These are phyloP conservation scores for Tylopilus felleus DNA, from an alignment of 768 basidiomycete species.

Conservation along the genomic window DNA sequence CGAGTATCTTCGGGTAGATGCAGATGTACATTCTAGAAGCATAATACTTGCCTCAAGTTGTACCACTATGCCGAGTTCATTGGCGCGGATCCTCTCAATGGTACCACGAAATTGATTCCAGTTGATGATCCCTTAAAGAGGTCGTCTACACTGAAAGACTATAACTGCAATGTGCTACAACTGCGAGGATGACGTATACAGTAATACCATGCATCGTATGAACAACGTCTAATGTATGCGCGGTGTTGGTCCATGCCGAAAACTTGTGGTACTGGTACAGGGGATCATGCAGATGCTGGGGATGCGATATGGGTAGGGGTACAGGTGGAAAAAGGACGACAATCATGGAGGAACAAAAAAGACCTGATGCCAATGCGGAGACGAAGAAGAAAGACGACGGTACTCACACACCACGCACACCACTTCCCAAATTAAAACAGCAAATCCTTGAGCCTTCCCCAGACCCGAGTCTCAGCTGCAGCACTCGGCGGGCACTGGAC, in stretches of 20 bases:
- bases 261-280: conserved; percentile 21
- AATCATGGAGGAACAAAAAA: conserved; percentile 1
- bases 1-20: conserved; percentile 17
- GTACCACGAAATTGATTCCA: conserved; percentile 1
- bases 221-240: conserved; percentile 22
- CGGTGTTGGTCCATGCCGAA: conserved; percentile 23
- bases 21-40: conserved; percentile 17
- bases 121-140: conserved; percentile 1
- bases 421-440: conserved; percentile 23
- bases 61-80: conserved; percentile 13
- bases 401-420: conserved; percentile 21
- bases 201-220: conserved; percentile 17
- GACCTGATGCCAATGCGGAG: conserved; percentile 4
- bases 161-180: conserved; percentile 21
- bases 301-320: conserved; percentile 21
- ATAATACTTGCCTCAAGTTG: conserved; percentile 8
- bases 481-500: conserved; percentile 8
- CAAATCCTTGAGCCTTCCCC: conserved; percentile 29
- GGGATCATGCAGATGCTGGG: conserved; percentile 22
- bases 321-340: conserved; percentile 2
- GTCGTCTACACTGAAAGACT: conserved; percentile 12
- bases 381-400: neutral
- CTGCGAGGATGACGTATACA: conserved; percentile 18
- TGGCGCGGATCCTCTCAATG: neutral
- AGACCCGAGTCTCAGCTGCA: conserved; percentile 26